Evolutionary conservation across 2,329 filamentous ascomycete genomes (phyloP).

Genomic region (Rhytidhysteron rufulum): DNA sequence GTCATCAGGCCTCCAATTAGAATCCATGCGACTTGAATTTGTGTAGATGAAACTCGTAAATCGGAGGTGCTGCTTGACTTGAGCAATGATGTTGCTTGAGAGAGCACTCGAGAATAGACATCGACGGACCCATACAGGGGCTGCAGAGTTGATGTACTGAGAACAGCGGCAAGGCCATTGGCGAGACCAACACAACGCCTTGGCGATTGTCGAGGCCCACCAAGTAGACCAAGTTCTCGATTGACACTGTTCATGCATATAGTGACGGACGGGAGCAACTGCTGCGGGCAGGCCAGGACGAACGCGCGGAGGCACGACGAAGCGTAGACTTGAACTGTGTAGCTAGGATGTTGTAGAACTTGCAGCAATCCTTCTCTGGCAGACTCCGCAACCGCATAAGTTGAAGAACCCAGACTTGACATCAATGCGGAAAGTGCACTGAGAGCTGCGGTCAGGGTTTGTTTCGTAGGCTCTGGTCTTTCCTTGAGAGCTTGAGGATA

Average conservation of each 20-base stretch:
- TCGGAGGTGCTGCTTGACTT: constrained; percentile 92
- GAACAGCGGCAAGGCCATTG: constrained; percentile 82
- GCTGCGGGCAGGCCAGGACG: constrained; percentile 85
- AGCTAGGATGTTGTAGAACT: constrained; percentile 89
- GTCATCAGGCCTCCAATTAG: constrained; percentile 96
- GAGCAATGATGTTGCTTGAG: constrained; percentile 84
- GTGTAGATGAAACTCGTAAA: constrained; percentile 83
- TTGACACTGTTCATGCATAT: constrained; percentile 96
- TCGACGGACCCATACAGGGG: constrained; percentile 94
- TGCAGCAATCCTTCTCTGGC: constrained; percentile 86
- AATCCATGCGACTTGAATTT: constrained; percentile 97
- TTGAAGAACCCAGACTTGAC: constrained; percentile 74
- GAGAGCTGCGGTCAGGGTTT: constrained; percentile 73
- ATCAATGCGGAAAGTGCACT: constrained; percentile 78
- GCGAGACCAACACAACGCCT: constrained; percentile 86
- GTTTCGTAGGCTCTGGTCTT: constrained; percentile 81
- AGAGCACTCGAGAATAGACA: constrained; percentile 85
- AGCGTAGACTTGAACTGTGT: constrained; percentile 89
- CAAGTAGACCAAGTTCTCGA: constrained; percentile 76
- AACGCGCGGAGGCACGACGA: constrained; percentile 83
- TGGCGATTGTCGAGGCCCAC: constrained; percentile 70
- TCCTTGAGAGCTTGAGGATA: constrained; percentile 89
- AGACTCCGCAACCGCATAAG: constrained; percentile 71
- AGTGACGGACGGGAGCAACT: constrained; percentile 84
- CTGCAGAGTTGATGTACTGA: constrained; percentile 83